These are phyloP conservation scores for Auriscalpium microsporum DNA, from an alignment of 768 basidiomycete genomes.

Conservation along the genomic window DNA sequence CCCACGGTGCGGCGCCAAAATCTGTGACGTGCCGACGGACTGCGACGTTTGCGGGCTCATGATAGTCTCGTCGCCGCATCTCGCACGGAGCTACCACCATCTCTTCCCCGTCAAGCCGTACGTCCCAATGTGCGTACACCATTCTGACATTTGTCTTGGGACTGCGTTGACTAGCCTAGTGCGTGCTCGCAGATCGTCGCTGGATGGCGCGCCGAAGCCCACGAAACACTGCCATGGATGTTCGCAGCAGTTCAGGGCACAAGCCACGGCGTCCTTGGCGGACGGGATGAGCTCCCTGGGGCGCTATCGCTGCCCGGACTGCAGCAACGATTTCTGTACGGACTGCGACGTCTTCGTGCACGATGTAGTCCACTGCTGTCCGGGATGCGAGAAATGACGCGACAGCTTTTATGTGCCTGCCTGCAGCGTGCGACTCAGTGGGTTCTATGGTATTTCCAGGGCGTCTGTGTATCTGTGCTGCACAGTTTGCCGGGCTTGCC, in stretches of 20 bases:
- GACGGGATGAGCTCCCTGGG: conserved; percentile 80
- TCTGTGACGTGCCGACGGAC: conserved; percentile 97
- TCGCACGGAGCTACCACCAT: conserved; percentile 93
- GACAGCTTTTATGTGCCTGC: background rate
- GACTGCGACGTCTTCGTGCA: conserved; percentile 98
- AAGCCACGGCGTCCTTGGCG: conserved; percentile 25
- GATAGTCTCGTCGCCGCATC: conserved; percentile 96
- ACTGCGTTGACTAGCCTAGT: background rate
- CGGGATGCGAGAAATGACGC: conserved; percentile 58
- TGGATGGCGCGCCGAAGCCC: conserved; percentile 30
- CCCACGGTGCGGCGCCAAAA: conserved; percentile 84
- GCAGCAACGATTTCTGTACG: conserved; percentile 79
- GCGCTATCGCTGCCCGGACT: conserved; percentile 85
- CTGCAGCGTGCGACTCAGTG: too few species aligned
- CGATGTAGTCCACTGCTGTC: conserved; percentile 91
- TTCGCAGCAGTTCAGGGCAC: conserved; percentile 54
- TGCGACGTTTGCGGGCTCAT: conserved; percentile 96
- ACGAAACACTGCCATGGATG: conserved; percentile 66
- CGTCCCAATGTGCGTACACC: conserved; percentile 59
- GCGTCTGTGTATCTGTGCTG: too few species aligned
- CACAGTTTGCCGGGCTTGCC: too few species aligned
- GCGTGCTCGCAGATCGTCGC: conserved; percentile 26
- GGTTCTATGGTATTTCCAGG: too few species aligned
- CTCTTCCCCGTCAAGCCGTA: conserved; percentile 91
- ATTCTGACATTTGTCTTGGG: conserved; percentile 1